These are phyloP conservation scores for Yamadazyma spencermartinsiae DNA, from an alignment of 1,139 yeast species.

Conservation along the genomic window DNA sequence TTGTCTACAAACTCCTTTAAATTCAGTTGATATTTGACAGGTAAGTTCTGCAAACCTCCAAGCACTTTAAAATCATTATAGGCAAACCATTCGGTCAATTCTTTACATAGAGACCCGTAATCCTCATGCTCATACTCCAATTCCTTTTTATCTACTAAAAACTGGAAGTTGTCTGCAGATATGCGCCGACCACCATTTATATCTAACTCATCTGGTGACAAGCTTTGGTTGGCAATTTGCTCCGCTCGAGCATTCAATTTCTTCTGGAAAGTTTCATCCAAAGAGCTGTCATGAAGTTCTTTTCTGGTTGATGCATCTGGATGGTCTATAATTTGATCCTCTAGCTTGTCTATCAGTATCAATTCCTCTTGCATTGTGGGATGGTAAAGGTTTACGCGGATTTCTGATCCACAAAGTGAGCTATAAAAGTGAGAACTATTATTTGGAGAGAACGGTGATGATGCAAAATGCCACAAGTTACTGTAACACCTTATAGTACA, in stretches of 20 bases:
- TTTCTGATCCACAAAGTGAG: too few species aligned
- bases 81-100: slow-evolving; percentile 67
- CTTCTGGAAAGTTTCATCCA: slow-evolving; percentile 48
- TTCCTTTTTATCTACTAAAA: slow-evolving; percentile 35
- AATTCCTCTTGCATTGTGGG: slow-evolving; percentile 35
- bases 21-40: slow-evolving; percentile 12
- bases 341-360: slow-evolving; percentile 45
- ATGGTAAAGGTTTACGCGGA: neutral
- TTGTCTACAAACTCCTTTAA: neutral
- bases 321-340: slow-evolving; percentile 49
- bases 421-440: too few species aligned
- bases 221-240: slow-evolving; percentile 24
- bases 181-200: slow-evolving; percentile 7
- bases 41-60: slow-evolving; percentile 22
- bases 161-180: slow-evolving; percentile 21
- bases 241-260: slow-evolving; percentile 48
- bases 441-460: too few species aligned
- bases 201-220: slow-evolving; percentile 6
- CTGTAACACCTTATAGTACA: too few species aligned
- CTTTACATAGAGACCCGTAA: slow-evolving; percentile 39
- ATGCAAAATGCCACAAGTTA: too few species aligned
- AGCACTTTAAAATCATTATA: slow-evolving; percentile 44
- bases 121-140: slow-evolving; percentile 52
- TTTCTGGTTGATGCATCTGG: slow-evolving; percentile 41
- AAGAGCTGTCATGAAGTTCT: slow-evolving; percentile 30